A percentile compares a stretch with the other conserved stretches of the same genome.
Evolutionary conservation across 179 eudicot genomes (phyloP).

Genomic region (Amaranthus tricolor): DNA sequence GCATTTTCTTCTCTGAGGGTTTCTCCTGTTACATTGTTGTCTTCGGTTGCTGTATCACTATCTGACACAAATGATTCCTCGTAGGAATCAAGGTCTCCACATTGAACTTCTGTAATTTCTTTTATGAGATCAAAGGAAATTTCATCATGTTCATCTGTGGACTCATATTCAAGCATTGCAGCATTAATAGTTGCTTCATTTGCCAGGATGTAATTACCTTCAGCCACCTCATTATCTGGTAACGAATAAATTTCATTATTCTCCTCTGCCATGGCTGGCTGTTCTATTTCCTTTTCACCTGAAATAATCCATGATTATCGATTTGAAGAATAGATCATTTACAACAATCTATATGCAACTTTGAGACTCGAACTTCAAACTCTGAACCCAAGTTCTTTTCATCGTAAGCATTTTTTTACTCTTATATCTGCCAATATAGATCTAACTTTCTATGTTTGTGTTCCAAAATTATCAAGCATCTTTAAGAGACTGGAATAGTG

Average conservation of each 20-base stretch:
- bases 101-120: constrained; percentile 11
- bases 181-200: constrained; percentile 3
- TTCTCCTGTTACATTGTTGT: constrained; percentile 5
- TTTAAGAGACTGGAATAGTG: neutral
- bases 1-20: neutral
- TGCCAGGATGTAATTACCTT: neutral
- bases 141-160: constrained; percentile 5
- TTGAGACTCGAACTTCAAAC: too few species aligned
- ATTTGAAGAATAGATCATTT: too few species aligned
- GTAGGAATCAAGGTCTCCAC: constrained; percentile 14
- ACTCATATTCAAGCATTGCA: constrained; percentile 3
- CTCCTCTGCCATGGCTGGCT: neutral
- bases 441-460: neutral
- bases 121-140: neutral
- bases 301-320: neutral
- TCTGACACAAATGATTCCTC: constrained; percentile 16
- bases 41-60: constrained; percentile 17
- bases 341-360: too few species aligned
- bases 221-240: constrained; percentile 4
- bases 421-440: neutral
- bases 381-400: too few species aligned
- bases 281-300: constrained; percentile 20
- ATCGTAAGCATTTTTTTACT: too few species aligned
- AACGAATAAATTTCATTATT: neutral
- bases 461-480: neutral